A percentile compares a stretch with the other conserved stretches of the same genome.
These are phyloP conservation scores for Aureobasidium lini DNA, from an alignment of 2,329 filamentous ascomycete species.

Conservation along the genomic window DNA sequence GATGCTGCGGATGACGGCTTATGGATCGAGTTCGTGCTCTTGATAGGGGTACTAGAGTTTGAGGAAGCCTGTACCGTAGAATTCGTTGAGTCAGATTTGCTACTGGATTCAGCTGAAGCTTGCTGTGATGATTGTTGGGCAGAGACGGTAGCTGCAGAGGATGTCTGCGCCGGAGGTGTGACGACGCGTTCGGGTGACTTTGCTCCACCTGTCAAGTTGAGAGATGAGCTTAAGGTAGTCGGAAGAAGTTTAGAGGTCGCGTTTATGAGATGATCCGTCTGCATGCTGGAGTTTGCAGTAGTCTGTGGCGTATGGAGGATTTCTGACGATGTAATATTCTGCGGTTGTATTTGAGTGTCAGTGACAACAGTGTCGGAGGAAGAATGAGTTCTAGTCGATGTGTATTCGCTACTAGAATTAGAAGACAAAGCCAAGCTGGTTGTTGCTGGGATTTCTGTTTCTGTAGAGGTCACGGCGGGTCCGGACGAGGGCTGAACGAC, in stretches of 20 bases:
- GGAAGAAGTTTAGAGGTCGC: not conserved
- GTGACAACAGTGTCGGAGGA: not conserved
- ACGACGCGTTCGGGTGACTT: not conserved
- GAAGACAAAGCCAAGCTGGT: not conserved
- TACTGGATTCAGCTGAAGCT: not conserved
- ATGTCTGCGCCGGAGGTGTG: not conserved
- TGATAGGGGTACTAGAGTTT: not conserved
- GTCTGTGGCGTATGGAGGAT: constrained; percentile 37
- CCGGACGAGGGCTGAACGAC: not conserved
- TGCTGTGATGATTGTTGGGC: not conserved
- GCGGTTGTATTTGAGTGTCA: not conserved
- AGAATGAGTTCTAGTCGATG: not conserved
- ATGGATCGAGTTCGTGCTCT: not conserved
- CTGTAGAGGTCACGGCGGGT: not conserved
- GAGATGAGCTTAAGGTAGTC: not conserved
- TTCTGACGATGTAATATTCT: constrained; percentile 24
- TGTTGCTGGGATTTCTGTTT: not conserved
- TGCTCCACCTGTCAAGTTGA: not conserved
- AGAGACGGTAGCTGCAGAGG: not conserved
- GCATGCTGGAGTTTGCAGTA: not conserved
- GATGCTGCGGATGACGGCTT: not conserved
- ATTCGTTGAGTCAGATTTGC: not conserved
- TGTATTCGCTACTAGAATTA: not conserved
- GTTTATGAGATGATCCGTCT: not conserved
- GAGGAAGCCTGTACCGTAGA: not conserved